A percentile compares a stretch with the other conserved stretches of the same genome.
Conservation (phyloP, 2,329 filamentous ascomycete species). For the Calonectria pauciramosa region DNA sequence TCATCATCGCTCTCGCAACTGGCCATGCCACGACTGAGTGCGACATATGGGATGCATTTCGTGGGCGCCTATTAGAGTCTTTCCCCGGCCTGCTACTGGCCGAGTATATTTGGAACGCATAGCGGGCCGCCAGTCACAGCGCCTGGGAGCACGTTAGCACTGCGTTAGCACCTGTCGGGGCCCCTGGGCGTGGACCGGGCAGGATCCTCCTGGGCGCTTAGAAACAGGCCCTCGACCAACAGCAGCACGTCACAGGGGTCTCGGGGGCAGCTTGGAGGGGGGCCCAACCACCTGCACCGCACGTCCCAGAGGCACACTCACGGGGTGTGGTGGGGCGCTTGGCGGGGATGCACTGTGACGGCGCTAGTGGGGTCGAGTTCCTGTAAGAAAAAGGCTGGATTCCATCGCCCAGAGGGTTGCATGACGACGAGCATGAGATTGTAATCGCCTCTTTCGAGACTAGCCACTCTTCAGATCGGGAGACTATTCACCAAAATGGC, state of each 20-base stretch:
- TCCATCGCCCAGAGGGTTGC: conserved; percentile 6
- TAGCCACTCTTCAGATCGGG: conserved; percentile 17
- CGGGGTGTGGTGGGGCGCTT: conserved; percentile 17
- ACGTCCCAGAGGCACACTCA: conserved; percentile 12
- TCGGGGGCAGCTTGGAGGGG: background rate
- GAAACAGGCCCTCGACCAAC: conserved; percentile 37
- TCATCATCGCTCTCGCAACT: conserved; percentile 16
- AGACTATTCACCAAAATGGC: conserved; percentile 24
- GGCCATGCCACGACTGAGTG: background rate
- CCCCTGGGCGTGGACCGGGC: conserved; percentile 20
- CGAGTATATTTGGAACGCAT: conserved; percentile 45
- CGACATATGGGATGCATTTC: conserved; percentile 27
- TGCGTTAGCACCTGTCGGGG: conserved; percentile 30
- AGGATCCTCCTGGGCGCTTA: conserved; percentile 43
- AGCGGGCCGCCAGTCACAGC: conserved; percentile 34
- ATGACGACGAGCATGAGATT: background rate
- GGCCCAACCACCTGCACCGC: conserved; percentile 17
- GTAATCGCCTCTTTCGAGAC: background rate
- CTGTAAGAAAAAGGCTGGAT: background rate
- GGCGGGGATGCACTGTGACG: conserved; percentile 44
- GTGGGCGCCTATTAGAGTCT: conserved; percentile 44
- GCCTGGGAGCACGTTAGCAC: conserved; percentile 18
- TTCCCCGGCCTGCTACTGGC: conserved; percentile 41
- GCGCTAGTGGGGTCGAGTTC: conserved; percentile 36
- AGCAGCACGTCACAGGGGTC: conserved; percentile 21